Evolutionary conservation across 768 basidiomycete species (phyloP), one percentile per base, ranked within the genome.

Genomic region (Suillus bovinus): DNA sequence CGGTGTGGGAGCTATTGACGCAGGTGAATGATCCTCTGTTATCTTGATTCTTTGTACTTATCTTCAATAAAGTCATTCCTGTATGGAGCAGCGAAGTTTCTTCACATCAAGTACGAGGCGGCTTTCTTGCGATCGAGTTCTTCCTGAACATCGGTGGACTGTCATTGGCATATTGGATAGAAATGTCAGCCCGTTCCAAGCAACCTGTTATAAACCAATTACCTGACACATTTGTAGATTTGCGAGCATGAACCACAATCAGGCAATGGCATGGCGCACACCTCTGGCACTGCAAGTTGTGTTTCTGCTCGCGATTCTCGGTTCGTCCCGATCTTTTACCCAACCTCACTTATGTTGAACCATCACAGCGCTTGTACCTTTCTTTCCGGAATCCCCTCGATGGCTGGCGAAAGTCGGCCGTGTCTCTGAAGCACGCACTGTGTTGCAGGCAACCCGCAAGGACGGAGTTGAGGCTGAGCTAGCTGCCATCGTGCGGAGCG

Each of bases 401-500:
- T 70, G 65, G 63, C 67, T 70, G 16, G 61, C 68, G 27, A 70
- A 68, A 38, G 59, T 58, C 13, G 67, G 67, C 27, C 69, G 69
- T 41, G 60, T 68, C 29, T 62, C 63, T 44, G 69, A 70, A 22
- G 69, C 69, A n/a, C 54, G 62, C 16, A 59, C 60, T 31, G 69
- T 68, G 9, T 62, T 70, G 17, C 61, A 65, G 3, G 69, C 59
- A 4, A 60, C 59, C 6, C 59, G 53, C 16, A 56, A 33, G 13
- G 59, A 27, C 16, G 39, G 59, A 17, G 61, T 61, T 5, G 61
- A 61, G 24, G 61, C 29, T 22, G 61, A 61, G 22, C 58, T 61
- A 17, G 22, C 20, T 16, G 31, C 58, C 27, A 61, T 61, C 9
- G 59, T 61, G 13, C 58, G 39, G 27, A 61, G 39, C 31, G 61